These are phyloP conservation scores for Collybiopsis confluens DNA, from an alignment of 768 basidiomycete genomes.

Conservation along the genomic window DNA sequence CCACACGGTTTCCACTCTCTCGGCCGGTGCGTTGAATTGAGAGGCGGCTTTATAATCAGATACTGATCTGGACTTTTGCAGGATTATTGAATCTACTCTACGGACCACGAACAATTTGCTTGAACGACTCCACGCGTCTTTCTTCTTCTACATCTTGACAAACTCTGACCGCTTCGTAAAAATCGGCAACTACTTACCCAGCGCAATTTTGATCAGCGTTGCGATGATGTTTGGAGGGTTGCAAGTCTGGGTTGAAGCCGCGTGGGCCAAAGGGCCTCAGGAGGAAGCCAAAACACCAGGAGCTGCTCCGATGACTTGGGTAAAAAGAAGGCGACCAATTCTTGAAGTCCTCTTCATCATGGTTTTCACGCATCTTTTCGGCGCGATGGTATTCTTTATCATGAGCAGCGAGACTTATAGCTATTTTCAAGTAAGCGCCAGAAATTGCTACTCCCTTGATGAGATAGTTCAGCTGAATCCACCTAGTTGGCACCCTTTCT, in stretches of 20 bases:
- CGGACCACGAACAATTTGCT: constrained; percentile 91
- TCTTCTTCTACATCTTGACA: constrained; percentile 91
- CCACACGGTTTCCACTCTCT: constrained; percentile 95
- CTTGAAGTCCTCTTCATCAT: constrained; percentile 50
- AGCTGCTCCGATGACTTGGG: constrained; percentile 29
- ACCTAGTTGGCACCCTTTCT: constrained; percentile 19
- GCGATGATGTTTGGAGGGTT: constrained; percentile 86
- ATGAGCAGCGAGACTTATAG: constrained; percentile 44
- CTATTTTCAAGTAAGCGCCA: constrained; percentile 33
- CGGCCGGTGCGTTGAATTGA: constrained; percentile 57
- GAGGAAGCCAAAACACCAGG: constrained; percentile 15
- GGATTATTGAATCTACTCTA: constrained; percentile 82
- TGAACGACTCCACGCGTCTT: constrained; percentile 94
- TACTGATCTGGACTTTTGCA: constrained; percentile 22
- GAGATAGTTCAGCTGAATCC: neutral
- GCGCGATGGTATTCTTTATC: constrained; percentile 44
- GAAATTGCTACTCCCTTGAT: neutral
- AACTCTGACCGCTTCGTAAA: constrained; percentile 67
- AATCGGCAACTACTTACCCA: constrained; percentile 88
- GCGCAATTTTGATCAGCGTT: constrained; percentile 77
- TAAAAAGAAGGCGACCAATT: constrained; percentile 48
- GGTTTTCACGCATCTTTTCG: constrained; percentile 51
- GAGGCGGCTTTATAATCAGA: constrained; percentile 6
- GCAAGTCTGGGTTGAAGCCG: constrained; percentile 62
- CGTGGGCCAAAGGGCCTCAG: constrained; percentile 36